phyloP scores from a whole-genome alignment of 352 stramenopile genomes.

The Pythium dissimile region DNA sequence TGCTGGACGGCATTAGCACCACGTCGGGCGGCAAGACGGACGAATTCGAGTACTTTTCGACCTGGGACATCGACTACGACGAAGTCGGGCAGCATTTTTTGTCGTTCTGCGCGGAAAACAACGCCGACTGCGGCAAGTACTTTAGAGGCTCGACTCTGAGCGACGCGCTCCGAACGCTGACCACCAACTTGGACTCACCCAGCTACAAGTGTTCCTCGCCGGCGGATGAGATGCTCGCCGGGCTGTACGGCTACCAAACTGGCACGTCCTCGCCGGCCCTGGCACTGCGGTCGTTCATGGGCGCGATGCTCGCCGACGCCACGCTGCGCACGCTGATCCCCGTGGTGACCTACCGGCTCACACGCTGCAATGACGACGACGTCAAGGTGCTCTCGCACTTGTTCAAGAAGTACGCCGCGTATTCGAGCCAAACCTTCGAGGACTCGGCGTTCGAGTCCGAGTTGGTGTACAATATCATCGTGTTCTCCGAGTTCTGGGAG shows the following conservation, averaged over 20 bases:
- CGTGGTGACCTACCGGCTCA: constrained; percentile 30
- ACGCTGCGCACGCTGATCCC: constrained; percentile 25
- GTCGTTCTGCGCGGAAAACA: constrained; percentile 17
- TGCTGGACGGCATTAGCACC: constrained; percentile 45
- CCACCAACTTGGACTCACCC: constrained; percentile 8
- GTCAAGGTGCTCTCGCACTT: constrained; percentile 29
- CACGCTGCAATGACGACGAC: constrained; percentile 33
- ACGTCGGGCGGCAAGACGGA: constrained; percentile 21
- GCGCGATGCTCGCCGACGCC: constrained; percentile 29
- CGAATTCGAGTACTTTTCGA: constrained; percentile 28
- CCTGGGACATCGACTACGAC: constrained; percentile 22
- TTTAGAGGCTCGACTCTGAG: constrained; percentile 14
- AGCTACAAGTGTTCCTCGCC: constrained; percentile 12
- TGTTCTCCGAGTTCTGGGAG: constrained; percentile 34
- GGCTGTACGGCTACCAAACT: not conserved
- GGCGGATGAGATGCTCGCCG: constrained; percentile 9
- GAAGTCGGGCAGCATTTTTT: constrained; percentile 20
- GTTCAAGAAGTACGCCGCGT: not conserved
- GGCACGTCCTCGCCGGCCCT: constrained; percentile 13
- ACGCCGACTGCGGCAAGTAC: constrained; percentile 19
- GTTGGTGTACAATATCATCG: constrained; percentile 34
- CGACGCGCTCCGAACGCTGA: constrained; percentile 8
- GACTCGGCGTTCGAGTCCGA: constrained; percentile 21
- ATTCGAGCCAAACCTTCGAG: constrained; percentile 9
- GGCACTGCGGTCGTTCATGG: constrained; percentile 29